Base-by-base conservation (phyloP, 2,329 filamentous ascomycete genomes). In the Talaromyces islandicus region DNA sequence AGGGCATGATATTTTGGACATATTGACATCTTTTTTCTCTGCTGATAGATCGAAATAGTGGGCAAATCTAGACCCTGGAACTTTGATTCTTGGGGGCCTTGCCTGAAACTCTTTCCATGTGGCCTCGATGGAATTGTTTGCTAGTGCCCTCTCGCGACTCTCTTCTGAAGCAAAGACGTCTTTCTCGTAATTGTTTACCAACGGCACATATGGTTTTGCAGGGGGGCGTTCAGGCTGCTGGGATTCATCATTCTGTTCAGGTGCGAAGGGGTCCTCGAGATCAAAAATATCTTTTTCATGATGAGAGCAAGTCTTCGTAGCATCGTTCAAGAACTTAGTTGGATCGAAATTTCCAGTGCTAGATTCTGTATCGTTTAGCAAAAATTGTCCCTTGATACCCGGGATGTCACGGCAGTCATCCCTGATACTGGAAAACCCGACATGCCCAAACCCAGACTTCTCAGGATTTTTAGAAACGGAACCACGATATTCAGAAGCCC, bases 101-200 rank as follows among this genome's bases (percentile, higher is more conserved):
- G n/a, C 6, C 21, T 32, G 51, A 55, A 52, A 52, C 9, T 48
- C 41, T 27, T 35, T 38, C 32, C 43, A 58, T 9, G 56, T 35
- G 24, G 24, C 4, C 1, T 54, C 30, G 5, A 29, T 51, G 25
- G 21, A 17, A 24, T 58, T 27, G n/a, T 41, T 61, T 9, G 55
- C 38, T 17, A 61, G 24, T 41, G 19, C 59, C 27, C 56, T 43
- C 43, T 25, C 10, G 1, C 56, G 59, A 24, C 30, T 51, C 24
- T 51, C 7, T 27, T 41, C 35, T 17, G 59, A 61, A 4, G 17
- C 50, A 58, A 61, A 61, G 12, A 58, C 29, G 11, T 61, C 25
- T 24, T 54, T 57, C 21, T 43, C 21, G 27, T 61, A 61, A 29
- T 58, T 58, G 59, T 61, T 61, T 17, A 58, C 56, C 38, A 58